phyloP scores from a whole-genome alignment of 345 rosid species.

The Eutrema japonicum region DNA sequence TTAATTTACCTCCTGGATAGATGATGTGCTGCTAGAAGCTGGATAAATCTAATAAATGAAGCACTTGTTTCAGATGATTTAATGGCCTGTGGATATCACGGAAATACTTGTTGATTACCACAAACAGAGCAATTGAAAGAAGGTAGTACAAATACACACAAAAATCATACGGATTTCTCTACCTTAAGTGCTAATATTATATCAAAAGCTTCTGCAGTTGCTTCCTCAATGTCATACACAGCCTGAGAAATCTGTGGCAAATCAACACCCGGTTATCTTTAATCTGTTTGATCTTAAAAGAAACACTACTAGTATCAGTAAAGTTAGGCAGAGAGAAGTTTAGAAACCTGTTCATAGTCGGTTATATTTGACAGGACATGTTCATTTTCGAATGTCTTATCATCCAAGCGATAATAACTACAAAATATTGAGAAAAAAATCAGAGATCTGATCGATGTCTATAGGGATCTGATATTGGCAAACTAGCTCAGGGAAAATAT shows the following conservation, averaged over 20 bases:
- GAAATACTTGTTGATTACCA: constrained; percentile 19
- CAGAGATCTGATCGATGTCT: constrained; percentile 11
- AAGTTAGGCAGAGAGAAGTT: constrained; percentile 15
- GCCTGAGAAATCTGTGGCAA: constrained; percentile 78
- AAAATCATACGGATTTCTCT: constrained; percentile 15
- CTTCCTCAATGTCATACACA: constrained; percentile 94
- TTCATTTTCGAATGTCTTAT: constrained; percentile 82
- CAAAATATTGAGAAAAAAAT: constrained; percentile 23
- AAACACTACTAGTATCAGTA: not conserved
- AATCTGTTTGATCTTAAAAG: not conserved
- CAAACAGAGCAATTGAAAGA: not conserved
- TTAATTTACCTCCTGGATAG: constrained; percentile 75
- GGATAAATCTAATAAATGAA: constrained; percentile 79
- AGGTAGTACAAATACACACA: constrained; percentile 6
- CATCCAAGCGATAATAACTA: constrained; percentile 89
- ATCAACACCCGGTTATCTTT: constrained; percentile 2
- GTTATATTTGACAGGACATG: constrained; percentile 64
- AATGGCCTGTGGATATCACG: constrained; percentile 64
- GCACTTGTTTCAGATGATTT: constrained; percentile 72
- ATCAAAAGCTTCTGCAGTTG: constrained; percentile 77
- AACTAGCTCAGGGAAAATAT: constrained; percentile 15
- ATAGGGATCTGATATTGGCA: not conserved
- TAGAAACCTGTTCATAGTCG: constrained; percentile 72
- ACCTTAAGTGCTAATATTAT: constrained; percentile 81
- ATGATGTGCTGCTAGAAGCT: constrained; percentile 90